phyloP scores from a whole-genome alignment of 352 stramenopile species.

The Phytophthora agathidicida region DNA sequence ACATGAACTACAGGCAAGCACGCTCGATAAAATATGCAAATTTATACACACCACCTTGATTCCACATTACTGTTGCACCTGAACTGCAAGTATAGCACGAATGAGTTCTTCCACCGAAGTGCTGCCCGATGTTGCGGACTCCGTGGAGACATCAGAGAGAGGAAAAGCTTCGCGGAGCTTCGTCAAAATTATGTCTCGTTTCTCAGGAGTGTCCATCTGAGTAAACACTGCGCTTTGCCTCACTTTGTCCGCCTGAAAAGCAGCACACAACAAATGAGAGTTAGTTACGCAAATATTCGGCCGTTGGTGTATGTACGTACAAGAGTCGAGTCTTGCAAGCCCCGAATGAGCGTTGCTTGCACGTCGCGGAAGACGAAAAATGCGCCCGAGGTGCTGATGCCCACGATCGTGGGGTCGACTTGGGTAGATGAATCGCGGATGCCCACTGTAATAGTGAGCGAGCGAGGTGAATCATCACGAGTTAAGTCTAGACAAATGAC shows the following conservation, averaged over 20 bases:
- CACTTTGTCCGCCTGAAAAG: slow-evolving; percentile 42
- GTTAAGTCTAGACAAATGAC: no score
- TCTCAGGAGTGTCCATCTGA: slow-evolving; percentile 48
- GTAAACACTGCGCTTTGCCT: slow-evolving; percentile 37
- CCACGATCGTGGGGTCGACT: slow-evolving; percentile 52
- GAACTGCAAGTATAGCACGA: slow-evolving; percentile 23
- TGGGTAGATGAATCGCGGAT: slow-evolving; percentile 36
- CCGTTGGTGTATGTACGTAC: slow-evolving; percentile 23
- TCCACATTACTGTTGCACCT: slow-evolving; percentile 16
- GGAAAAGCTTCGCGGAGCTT: slow-evolving; percentile 35
- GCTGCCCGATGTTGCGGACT: slow-evolving; percentile 2
- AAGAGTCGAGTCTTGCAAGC: slow-evolving; percentile 46
- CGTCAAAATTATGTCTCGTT: slow-evolving; percentile 46
- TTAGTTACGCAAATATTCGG: not conserved
- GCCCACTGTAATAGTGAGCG: no score
- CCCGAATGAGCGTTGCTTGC: slow-evolving; percentile 47
- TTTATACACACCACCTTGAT: slow-evolving; percentile 32
- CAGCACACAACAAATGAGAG: not conserved
- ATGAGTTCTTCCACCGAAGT: slow-evolving; percentile 42
- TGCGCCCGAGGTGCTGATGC: slow-evolving; percentile 68
- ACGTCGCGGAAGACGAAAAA: slow-evolving; percentile 70
- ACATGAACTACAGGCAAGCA: not conserved
- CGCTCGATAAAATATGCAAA: slow-evolving; percentile 38
- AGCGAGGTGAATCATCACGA: no score
- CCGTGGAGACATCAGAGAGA: not conserved